Conservation (phyloP, 148 eudicot species). For the Euryodendron excelsum region DNA sequence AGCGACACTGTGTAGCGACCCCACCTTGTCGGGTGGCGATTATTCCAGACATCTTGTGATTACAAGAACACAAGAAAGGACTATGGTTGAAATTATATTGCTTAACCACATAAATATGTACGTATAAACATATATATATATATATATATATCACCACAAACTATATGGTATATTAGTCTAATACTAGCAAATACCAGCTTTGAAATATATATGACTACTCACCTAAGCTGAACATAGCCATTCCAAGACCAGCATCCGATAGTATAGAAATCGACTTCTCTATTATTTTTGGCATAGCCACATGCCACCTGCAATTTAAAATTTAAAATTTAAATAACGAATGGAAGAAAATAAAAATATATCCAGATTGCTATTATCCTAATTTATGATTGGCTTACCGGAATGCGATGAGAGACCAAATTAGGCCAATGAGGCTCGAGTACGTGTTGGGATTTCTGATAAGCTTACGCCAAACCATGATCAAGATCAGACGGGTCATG, state of each 20-base stretch:
- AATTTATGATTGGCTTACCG: slow-evolving; percentile 32
- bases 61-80: no score
- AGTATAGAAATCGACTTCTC: slow-evolving; percentile 63
- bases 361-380: no score
- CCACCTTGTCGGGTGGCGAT: slow-evolving; percentile 26
- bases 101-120: no score
- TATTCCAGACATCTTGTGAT: slow-evolving; percentile 1
- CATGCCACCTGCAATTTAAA: slow-evolving; percentile 64
- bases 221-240: slow-evolving; percentile 98
- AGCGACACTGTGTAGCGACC: slow-evolving; percentile 4
- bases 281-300: slow-evolving; percentile 71
- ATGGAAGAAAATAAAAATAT: background rate
- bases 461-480: slow-evolving; percentile 82
- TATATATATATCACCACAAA: no score
- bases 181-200: background rate
- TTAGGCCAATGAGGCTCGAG: slow-evolving; percentile 71
- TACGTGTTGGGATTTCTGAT: slow-evolving; percentile 86
- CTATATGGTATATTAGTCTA: no score
- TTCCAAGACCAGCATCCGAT: slow-evolving; percentile 92
- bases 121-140: no score
- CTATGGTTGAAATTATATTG: no score
- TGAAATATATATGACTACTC: background rate
- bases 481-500: slow-evolving; percentile 76
- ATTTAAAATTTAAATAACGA: background rate
- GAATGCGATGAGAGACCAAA: slow-evolving; percentile 67